Percentiles rank a stretch among this genome's conserved stretches.
phyloP scores from a whole-genome alignment of 2,329 filamentous ascomycete species.

The Claviceps maximensis region DNA sequence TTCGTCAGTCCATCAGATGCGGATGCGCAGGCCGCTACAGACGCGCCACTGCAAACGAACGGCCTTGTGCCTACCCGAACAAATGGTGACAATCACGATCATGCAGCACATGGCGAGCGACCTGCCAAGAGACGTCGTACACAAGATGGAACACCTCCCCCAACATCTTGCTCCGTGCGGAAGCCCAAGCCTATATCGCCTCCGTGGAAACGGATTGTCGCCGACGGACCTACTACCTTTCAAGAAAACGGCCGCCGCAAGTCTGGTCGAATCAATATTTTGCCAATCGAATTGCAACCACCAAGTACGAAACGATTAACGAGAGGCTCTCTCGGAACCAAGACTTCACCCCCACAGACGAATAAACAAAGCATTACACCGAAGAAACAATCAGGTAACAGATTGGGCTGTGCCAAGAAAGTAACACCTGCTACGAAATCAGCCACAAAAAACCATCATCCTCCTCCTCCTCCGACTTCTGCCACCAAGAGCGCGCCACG shows the following conservation, averaged over 20 bases:
- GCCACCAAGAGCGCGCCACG: constrained; percentile 19
- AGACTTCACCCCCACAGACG: constrained; percentile 18
- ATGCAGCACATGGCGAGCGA: constrained; percentile 28
- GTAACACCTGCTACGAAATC: constrained; percentile 17
- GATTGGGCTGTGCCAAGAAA: constrained; percentile 15
- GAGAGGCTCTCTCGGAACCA: constrained; percentile 24
- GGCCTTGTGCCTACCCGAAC: constrained; percentile 24
- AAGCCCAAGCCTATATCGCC: constrained; percentile 52
- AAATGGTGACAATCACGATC: constrained; percentile 45
- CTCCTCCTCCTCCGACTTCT: not conserved
- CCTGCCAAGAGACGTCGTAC: constrained; percentile 55
- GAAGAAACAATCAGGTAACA: constrained; percentile 17
- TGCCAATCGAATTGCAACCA: constrained; percentile 40
- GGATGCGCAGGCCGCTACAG: constrained; percentile 10
- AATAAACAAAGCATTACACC: constrained; percentile 17
- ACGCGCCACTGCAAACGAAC: constrained; percentile 15
- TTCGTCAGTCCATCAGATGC: constrained; percentile 5
- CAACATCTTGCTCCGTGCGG: constrained; percentile 23
- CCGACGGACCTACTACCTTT: constrained; percentile 80
- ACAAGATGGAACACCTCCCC: constrained; percentile 30
- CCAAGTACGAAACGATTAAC: constrained; percentile 38
- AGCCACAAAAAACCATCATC: constrained; percentile 14
- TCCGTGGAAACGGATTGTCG: constrained; percentile 80
- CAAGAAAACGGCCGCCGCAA: constrained; percentile 58
- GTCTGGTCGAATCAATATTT: constrained; percentile 48